Percentiles rank a stretch among this genome's conserved stretches.
Evolutionary conservation across 495 filamentous ascomycete genomes (phyloP).

Genomic region (Penicillium coffeae): DNA sequence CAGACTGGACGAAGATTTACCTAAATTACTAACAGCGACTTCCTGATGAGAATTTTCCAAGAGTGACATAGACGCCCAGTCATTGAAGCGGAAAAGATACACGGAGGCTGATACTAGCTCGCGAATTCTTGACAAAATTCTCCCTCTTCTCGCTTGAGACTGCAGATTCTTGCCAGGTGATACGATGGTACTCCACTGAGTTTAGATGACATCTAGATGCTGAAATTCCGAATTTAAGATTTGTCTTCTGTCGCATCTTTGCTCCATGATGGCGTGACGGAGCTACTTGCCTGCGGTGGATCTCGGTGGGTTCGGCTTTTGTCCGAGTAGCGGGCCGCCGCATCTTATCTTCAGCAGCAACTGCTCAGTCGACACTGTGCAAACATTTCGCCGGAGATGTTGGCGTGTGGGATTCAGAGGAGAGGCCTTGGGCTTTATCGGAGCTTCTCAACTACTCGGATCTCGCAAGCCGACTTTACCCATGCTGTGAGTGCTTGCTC

Average conservation of each 20-base stretch:
- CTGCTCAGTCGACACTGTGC: conserved; percentile 4
- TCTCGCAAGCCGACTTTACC: conserved; percentile 64
- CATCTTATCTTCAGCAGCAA: conserved; percentile 2
- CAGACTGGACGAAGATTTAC: no score
- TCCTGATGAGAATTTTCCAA: no score
- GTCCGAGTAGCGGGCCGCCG: conserved; percentile 4
- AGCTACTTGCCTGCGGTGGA: background rate
- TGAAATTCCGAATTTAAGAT: no score
- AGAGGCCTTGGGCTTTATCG: conserved; percentile 20
- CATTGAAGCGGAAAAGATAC: no score
- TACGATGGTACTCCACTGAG: no score
- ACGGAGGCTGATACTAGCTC: no score
- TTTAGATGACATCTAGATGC: no score
- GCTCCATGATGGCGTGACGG: background rate
- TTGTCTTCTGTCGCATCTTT: background rate
- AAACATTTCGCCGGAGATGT: conserved; percentile 8
- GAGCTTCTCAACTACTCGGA: conserved; percentile 37
- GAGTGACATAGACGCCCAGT: no score
- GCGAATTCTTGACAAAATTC: no score
- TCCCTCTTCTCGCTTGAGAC: no score
- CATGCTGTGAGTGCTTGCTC: conserved; percentile 59
- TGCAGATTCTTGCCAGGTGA: no score
- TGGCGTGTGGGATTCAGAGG: conserved; percentile 12
- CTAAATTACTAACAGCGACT: no score
- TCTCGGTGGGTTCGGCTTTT: background rate